phyloP scores from a whole-genome alignment of 345 rosid genomes.

The Syzygium jambos region DNA sequence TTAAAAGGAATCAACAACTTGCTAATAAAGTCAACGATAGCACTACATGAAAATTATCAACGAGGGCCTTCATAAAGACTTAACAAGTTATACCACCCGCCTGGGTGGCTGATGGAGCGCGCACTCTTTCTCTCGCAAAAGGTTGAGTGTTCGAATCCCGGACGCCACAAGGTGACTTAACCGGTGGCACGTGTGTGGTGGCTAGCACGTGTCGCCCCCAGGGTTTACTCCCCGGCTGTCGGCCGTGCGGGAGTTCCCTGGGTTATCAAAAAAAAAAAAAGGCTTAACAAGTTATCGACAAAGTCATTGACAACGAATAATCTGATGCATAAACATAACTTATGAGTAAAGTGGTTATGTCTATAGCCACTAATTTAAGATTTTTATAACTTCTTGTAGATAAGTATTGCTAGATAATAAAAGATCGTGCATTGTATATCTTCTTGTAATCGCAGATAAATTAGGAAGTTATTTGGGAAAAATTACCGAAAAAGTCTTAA shows the following conservation, averaged over 20 bases:
- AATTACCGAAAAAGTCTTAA: too few species aligned
- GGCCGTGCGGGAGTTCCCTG: too few species aligned
- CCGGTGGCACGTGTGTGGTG: too few species aligned
- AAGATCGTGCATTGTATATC: background rate
- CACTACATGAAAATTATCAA: fast-evolving
- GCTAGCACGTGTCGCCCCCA: too few species aligned
- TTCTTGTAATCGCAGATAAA: background rate
- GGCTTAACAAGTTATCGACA: background rate
- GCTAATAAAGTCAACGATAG: fast-evolving
- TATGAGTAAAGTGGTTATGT: background rate
- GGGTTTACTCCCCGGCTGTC: too few species aligned
- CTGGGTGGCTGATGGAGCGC: too few species aligned
- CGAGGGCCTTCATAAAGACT: background rate
- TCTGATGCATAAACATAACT: background rate
- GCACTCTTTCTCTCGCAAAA: too few species aligned
- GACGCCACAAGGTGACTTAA: too few species aligned
- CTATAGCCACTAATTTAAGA: background rate
- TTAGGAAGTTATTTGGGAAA: background rate
- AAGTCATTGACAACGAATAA: background rate
- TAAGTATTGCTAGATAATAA: background rate
- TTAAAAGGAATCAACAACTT: background rate
- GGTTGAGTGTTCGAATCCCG: too few species aligned
- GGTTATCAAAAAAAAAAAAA: too few species aligned
- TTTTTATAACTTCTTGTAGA: background rate
- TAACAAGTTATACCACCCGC: background rate